Evolutionary conservation across 257 asterid species (phyloP), one percentile per base, ranked within the genome.

Genomic region (Echites panduratus): DNA sequence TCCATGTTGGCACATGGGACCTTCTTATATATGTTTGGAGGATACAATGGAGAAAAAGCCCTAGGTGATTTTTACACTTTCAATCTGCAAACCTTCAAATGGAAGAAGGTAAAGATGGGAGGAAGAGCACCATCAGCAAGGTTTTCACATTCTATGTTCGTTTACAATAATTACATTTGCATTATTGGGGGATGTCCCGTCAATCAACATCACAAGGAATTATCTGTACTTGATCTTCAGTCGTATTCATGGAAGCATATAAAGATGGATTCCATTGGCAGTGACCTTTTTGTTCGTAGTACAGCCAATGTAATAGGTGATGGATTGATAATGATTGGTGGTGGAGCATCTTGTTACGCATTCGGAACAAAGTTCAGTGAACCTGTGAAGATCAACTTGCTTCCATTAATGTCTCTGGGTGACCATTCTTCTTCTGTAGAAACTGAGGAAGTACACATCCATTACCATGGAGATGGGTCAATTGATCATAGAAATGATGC

Each of bases 321-420:
- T 81, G 81, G 85, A 79, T 77, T 95, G 57, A 72, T 91, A 58
- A 81, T 92, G 82, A 78, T 90, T 77, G 98, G 99, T 77, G 99
- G 99, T 27, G 99, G 99, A 54, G 97, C 96, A 16, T 79, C 99
- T 75, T 95, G 99, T 83, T 95, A 92, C 75, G 99, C 99, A 68
- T 95, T 95, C 80, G 99, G 99, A 66, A 92, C 99, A 29, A 91
- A 89, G 84, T 95, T 95, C 91, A 92, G 90, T 58, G 90, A 80
- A 78, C 96, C 98, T 32, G 73, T 84, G 86, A 86, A 85, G 81
- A 81, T 89, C 48, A 64, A 85, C 82, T 78, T 92, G 84, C 87
- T 71, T 62, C 87, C 85, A 19, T 68, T 91, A 79, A 77, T 74
- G 63, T 76, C 88, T 62, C 59, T 75, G 9, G 78, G 75, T 75